Evolutionary conservation across 2,329 filamentous ascomycete genomes (phyloP).

Genomic region (Neophaeococcomyces aloes): DNA sequence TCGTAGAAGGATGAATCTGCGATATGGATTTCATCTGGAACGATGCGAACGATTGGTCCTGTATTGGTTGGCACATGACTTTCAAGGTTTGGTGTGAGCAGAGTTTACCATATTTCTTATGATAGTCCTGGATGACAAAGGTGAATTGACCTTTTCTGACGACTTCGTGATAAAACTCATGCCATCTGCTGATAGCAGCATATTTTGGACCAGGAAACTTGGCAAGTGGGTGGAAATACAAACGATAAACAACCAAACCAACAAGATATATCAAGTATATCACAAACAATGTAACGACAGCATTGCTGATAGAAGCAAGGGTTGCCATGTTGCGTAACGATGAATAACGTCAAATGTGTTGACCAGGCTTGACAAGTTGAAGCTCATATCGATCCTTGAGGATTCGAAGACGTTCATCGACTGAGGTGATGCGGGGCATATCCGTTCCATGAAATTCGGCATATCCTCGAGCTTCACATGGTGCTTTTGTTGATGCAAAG

Average conservation of each 20-base stretch:
- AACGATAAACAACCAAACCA: conserved; percentile 19
- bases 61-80: not conserved
- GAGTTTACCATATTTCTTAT: conserved; percentile 23
- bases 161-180: conserved; percentile 25
- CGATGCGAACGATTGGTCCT: conserved; percentile 28
- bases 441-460: conserved; percentile 2
- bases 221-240: conserved; percentile 26
- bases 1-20: conserved; percentile 25
- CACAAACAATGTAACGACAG: conserved; percentile 3
- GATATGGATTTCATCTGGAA: conserved; percentile 27
- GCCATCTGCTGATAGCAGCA: conserved; percentile 23
- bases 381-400: not conserved
- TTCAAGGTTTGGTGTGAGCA: not conserved
- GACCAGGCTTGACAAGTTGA: not conserved
- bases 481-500: no score
- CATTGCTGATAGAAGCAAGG: not conserved
- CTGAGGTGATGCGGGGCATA: not conserved
- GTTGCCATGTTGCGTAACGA: conserved; percentile 1
- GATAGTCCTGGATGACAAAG: conserved; percentile 21
- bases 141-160: conserved; percentile 20
- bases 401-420: not conserved
- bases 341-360: no score
- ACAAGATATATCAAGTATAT: conserved; percentile 9
- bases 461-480: no score
- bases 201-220: conserved; percentile 27